Conservation (phyloP, 352 stramenopile species). For the Labyrinthula sp. region DNA sequence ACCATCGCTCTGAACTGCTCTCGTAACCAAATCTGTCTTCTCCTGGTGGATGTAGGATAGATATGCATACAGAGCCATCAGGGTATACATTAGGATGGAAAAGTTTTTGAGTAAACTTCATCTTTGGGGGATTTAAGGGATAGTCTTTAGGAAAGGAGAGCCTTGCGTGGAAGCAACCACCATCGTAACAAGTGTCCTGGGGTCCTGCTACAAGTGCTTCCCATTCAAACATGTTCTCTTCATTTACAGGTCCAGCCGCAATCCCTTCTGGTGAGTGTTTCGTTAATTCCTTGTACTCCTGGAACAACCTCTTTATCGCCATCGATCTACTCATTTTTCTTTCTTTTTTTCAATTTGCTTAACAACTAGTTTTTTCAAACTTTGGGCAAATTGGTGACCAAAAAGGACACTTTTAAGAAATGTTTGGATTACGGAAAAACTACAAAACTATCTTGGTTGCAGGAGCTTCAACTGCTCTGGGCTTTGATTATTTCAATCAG, state of each 20-base stretch:
- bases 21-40: conserved; percentile 75
- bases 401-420: too few species aligned
- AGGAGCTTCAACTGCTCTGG: too few species aligned
- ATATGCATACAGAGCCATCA: conserved; percentile 93
- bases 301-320: conserved; percentile 22
- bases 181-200: conserved; percentile 61
- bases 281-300: conserved; percentile 27
- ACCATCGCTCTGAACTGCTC: conserved; percentile 85
- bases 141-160: conserved; percentile 85
- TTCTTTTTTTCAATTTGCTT: too few species aligned
- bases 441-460: too few species aligned
- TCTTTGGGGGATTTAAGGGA: conserved; percentile 85
- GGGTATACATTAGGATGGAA: conserved; percentile 79
- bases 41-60: conserved; percentile 88
- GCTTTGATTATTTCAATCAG: too few species aligned
- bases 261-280: conserved; percentile 29
- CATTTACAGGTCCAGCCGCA: conserved; percentile 32
- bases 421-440: too few species aligned
- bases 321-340: conserved; percentile 4
- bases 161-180: conserved; percentile 87
- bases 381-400: too few species aligned
- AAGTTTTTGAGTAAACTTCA: conserved; percentile 96
- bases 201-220: conserved; percentile 90
- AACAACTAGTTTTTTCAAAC: too few species aligned
- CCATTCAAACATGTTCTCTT: conserved; percentile 98